Percentiles rank a stretch among this genome's conserved stretches.
Conservation (phyloP, 2,329 filamentous ascomycete species). For the Trichoderma afroharzianum region DNA sequence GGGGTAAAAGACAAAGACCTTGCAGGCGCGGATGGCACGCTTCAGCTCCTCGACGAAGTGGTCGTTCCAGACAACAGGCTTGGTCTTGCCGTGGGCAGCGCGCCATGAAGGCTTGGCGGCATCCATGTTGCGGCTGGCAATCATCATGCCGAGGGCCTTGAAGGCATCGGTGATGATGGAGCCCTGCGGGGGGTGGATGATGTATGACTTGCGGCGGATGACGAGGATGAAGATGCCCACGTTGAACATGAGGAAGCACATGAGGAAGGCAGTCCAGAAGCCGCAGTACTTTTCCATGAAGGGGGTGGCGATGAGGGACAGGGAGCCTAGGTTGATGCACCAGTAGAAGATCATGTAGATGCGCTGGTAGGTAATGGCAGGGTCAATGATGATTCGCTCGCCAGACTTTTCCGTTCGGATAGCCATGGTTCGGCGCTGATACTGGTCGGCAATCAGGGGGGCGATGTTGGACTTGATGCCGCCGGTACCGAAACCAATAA, state of each 20-base stretch:
- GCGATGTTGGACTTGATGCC: constrained; percentile 66
- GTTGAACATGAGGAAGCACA: constrained; percentile 59
- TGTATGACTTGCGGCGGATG: constrained; percentile 42
- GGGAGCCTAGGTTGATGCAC: constrained; percentile 70
- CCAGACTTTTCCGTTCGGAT: constrained; percentile 47
- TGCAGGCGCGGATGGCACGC: constrained; percentile 63
- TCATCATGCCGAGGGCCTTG: constrained; percentile 42
- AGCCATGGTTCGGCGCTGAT: constrained; percentile 50
- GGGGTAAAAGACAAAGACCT: constrained; percentile 65
- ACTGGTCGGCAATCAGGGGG: constrained; percentile 62
- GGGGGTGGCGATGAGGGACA: constrained; percentile 63
- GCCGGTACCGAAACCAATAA: constrained; percentile 65
- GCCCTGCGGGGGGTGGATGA: constrained; percentile 55
- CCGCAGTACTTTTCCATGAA: constrained; percentile 65
- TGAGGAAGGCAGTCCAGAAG: constrained; percentile 63
- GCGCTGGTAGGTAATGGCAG: constrained; percentile 61
- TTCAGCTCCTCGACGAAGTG: constrained; percentile 70
- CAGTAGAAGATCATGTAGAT: constrained; percentile 74
- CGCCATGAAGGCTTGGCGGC: constrained; percentile 66
- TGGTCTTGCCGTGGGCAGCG: constrained; percentile 44
- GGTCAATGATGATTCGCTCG: constrained; percentile 63
- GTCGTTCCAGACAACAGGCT: constrained; percentile 58
- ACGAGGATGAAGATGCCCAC: constrained; percentile 54
- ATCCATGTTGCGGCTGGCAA: constrained; percentile 44
- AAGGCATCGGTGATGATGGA: constrained; percentile 65